Evolutionary conservation across 805 yeast species (phyloP).

Genomic region (Jamesozyma piceae): DNA sequence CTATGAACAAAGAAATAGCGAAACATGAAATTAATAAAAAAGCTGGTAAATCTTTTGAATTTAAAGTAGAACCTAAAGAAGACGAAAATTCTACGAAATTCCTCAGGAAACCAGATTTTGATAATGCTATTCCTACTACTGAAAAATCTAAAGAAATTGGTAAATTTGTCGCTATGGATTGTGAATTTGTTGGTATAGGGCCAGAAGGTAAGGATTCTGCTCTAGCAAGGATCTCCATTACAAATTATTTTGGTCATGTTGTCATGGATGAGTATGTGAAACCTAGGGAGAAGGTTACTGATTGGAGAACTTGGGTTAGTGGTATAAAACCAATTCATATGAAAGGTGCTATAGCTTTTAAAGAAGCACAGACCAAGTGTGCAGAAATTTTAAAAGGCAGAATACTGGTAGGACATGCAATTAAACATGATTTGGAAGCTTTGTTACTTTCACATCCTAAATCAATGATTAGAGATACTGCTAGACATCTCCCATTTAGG

Average conservation of each 20-base stretch:
- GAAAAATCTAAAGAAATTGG: conserved; percentile 44
- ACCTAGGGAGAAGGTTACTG: conserved; percentile 69
- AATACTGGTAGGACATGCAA: conserved; percentile 76
- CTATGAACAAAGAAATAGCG: conserved; percentile 25
- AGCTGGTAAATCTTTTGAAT: conserved; percentile 18
- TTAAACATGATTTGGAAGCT: conserved; percentile 67
- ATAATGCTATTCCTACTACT: not conserved
- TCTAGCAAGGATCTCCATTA: conserved; percentile 79
- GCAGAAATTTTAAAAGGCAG: conserved; percentile 44
- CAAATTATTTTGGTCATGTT: conserved; percentile 68
- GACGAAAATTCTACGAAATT: not conserved
- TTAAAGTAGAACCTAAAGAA: conserved; percentile 4
- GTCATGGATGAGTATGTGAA: conserved; percentile 65
- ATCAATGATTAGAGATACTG: conserved; percentile 60
- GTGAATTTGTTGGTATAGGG: conserved; percentile 92
- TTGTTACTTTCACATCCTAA: conserved; percentile 61
- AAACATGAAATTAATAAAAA: conserved; percentile 17
- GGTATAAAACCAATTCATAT: conserved; percentile 70
- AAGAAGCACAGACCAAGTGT: conserved; percentile 53
- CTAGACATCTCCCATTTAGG: conserved; percentile 50
- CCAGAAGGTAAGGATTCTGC: conserved; percentile 59
- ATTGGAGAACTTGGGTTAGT: conserved; percentile 90
- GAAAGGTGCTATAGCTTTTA: conserved; percentile 55
- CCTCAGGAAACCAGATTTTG: not conserved
- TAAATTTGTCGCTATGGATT: conserved; percentile 72